phyloP scores from a whole-genome alignment of 805 yeast genomes.

The Torulaspora indica region DNA sequence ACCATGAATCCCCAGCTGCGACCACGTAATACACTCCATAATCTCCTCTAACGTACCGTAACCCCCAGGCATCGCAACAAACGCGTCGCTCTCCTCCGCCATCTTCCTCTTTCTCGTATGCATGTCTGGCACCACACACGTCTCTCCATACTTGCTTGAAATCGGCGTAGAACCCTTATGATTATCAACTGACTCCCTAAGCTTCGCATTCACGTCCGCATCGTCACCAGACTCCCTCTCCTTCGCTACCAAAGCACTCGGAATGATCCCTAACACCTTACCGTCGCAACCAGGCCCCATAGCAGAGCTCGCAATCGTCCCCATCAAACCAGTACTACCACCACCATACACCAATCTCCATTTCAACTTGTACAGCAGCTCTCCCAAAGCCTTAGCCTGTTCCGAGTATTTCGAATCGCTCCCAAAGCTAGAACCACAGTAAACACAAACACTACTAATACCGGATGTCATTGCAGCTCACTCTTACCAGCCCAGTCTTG shows the following conservation, averaged over 20 bases:
- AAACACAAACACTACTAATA: slow-evolving; percentile 58
- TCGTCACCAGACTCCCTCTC: slow-evolving; percentile 51
- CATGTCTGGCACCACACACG: slow-evolving; percentile 82
- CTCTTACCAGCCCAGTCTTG: not conserved
- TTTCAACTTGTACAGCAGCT: slow-evolving; percentile 47
- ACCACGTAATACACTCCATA: slow-evolving; percentile 88
- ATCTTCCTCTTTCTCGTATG: slow-evolving; percentile 81
- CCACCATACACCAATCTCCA: slow-evolving; percentile 89
- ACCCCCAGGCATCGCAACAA: slow-evolving; percentile 89
- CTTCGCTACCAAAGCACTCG: slow-evolving; percentile 71
- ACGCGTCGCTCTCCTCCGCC: slow-evolving; percentile 84
- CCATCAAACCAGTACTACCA: slow-evolving; percentile 83
- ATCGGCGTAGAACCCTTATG: slow-evolving; percentile 65
- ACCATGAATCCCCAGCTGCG: slow-evolving; percentile 77
- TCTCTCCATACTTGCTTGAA: slow-evolving; percentile 56
- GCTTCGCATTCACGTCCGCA: slow-evolving; percentile 43
- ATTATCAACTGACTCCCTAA: slow-evolving; percentile 51
- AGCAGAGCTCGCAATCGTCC: slow-evolving; percentile 62
- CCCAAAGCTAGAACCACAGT: slow-evolving; percentile 83
- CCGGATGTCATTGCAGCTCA: slow-evolving; percentile 7
- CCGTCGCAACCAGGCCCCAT: slow-evolving; percentile 45
- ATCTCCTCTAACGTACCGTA: slow-evolving; percentile 86
- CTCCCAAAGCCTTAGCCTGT: slow-evolving; percentile 58
- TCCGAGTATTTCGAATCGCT: slow-evolving; percentile 45
- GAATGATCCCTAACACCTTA: slow-evolving; percentile 79